These are phyloP conservation scores for Ilyonectria robusta DNA, from an alignment of 2,329 filamentous ascomycete species.

Conservation along the genomic window DNA sequence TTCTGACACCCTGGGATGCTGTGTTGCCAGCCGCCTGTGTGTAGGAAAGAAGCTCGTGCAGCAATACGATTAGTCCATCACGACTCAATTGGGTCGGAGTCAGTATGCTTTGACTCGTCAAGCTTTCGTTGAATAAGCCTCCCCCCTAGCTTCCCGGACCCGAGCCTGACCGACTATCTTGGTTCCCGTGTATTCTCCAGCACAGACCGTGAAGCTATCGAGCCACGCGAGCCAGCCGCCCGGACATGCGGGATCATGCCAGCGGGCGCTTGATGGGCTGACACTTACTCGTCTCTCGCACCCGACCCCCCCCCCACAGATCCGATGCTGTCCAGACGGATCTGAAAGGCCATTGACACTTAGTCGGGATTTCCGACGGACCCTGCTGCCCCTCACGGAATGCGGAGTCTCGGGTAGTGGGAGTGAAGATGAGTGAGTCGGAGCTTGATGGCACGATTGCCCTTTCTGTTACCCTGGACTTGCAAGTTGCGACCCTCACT, in stretches of 20 bases:
- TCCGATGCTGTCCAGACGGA: conserved; percentile 6
- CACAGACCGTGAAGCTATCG: conserved; percentile 19
- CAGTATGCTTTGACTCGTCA: background rate
- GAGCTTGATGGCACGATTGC: conserved; percentile 27
- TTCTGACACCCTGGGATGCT: background rate
- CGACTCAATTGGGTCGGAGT: background rate
- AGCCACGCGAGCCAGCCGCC: conserved; percentile 22
- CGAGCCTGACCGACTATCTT: conserved; percentile 14
- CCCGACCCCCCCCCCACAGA: conserved; percentile 17
- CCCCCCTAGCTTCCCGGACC: background rate
- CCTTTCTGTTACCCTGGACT: conserved; percentile 16
- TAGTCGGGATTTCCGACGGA: conserved; percentile 8
- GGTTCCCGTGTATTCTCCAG: conserved; percentile 1
- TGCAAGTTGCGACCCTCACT: conserved; percentile 24
- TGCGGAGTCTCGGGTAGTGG: conserved; percentile 1
- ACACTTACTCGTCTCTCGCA: conserved; percentile 22
- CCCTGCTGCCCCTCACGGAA: conserved; percentile 10
- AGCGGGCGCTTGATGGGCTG: conserved; percentile 28
- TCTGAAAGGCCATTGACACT: conserved; percentile 1
- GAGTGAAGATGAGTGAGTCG: conserved; percentile 18
- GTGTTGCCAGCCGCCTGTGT: background rate
- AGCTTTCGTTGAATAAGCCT: background rate
- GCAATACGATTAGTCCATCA: no score
- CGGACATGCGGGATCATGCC: conserved; percentile 31
- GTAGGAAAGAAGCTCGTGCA: background rate